Evolutionary conservation across 108 stramenopile species (phyloP).

Genomic region (Nitzschia putrida): DNA sequence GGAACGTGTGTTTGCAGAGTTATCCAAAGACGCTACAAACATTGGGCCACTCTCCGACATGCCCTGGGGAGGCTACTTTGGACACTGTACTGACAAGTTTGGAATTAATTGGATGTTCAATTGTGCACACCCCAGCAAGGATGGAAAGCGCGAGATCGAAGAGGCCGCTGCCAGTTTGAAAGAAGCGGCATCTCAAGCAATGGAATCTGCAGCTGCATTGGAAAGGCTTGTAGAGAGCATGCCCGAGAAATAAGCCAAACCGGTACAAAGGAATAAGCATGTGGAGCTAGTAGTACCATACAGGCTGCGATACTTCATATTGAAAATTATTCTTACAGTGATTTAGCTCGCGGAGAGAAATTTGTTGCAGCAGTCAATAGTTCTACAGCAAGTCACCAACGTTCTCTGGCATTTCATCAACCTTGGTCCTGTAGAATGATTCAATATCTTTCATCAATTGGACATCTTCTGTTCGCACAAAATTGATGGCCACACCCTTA

Average conservation of each 20-base stretch:
- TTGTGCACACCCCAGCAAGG: background rate
- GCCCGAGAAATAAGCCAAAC: background rate
- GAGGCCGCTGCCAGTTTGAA: background rate
- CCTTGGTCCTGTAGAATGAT: conserved; percentile 94
- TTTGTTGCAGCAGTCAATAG: no score
- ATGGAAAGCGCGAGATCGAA: conserved; percentile 1
- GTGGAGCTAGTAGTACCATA: background rate
- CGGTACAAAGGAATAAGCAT: background rate
- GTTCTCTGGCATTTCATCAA: conserved; percentile 97
- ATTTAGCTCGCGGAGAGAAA: no score
- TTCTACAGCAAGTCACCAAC: conserved; percentile 83
- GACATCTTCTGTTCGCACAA: conserved; percentile 93
- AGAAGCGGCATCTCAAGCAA: background rate
- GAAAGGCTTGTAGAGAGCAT: background rate
- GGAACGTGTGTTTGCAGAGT: conserved; percentile 6
- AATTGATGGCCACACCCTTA: conserved; percentile 99
- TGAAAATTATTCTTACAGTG: background rate
- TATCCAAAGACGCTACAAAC: conserved; percentile 3
- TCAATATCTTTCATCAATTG: conserved; percentile 93
- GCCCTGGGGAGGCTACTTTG: conserved; percentile 29
- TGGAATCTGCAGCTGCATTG: conserved; percentile 2
- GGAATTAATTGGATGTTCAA: conserved; percentile 31
- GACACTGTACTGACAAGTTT: conserved; percentile 19
- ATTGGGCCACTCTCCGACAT: background rate
- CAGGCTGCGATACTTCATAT: no score